These are phyloP conservation scores for Penicillium pulvis DNA, from an alignment of 495 filamentous ascomycete species.

Conservation along the genomic window DNA sequence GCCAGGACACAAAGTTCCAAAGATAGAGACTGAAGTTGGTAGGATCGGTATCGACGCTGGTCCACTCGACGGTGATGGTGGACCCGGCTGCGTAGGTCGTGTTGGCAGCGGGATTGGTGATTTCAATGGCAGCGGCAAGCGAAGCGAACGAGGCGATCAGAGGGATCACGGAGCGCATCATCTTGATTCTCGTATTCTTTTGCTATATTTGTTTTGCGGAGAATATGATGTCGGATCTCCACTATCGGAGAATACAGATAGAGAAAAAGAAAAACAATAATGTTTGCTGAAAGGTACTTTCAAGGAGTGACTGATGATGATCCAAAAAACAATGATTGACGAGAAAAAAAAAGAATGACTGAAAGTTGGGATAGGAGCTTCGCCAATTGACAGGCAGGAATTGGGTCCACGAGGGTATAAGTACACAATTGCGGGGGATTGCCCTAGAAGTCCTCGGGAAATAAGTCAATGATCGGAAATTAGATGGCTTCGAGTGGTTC, in stretches of 20 bases:
- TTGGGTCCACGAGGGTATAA: not conserved
- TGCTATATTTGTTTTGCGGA: not conserved
- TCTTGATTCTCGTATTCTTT: not conserved
- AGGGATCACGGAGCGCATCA: conserved; percentile 1
- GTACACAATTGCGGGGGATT: not conserved
- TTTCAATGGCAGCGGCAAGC: conserved; percentile 24
- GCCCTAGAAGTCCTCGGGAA: not conserved
- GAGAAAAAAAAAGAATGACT: not conserved
- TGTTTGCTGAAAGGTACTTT: not conserved
- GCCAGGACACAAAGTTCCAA: conserved; percentile 54
- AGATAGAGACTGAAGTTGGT: conserved; percentile 45
- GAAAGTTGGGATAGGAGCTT: not conserved
- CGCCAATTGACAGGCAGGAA: not conserved
- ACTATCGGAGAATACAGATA: not conserved
- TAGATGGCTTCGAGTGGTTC: not conserved
- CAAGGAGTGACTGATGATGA: not conserved
- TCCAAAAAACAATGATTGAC: not conserved
- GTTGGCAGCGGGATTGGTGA: conserved; percentile 26
- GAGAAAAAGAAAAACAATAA: not conserved
- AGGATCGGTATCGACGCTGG: conserved; percentile 50
- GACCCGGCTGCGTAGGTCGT: conserved; percentile 40
- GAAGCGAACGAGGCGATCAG: conserved; percentile 3
- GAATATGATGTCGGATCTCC: not conserved
- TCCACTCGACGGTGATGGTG: conserved; percentile 38
- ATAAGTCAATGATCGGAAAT: not conserved